Percentiles rank a stretch among this genome's conserved stretches.
phyloP scores from a whole-genome alignment of 2,329 filamentous ascomycete genomes.

The Fusarium tanahbumbuense region DNA sequence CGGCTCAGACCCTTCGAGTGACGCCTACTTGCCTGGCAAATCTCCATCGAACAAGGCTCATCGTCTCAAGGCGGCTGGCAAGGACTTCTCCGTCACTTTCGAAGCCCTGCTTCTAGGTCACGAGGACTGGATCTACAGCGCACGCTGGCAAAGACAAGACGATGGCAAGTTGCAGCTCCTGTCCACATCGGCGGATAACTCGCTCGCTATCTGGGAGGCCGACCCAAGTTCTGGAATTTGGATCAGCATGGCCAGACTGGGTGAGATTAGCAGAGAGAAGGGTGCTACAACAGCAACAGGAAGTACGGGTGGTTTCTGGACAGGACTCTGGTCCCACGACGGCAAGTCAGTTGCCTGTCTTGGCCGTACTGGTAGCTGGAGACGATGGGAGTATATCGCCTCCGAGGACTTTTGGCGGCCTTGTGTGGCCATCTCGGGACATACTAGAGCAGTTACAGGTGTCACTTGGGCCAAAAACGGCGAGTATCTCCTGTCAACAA shows the following conservation, averaged over 20 bases:
- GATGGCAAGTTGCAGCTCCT: constrained; percentile 75
- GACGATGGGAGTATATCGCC: constrained; percentile 78
- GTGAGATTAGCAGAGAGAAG: constrained; percentile 94
- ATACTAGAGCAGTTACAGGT: constrained; percentile 83
- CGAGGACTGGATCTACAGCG: constrained; percentile 98
- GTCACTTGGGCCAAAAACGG: constrained; percentile 87
- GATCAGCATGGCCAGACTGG: constrained; percentile 86
- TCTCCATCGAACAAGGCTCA: constrained; percentile 92
- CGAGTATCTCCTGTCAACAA: constrained; percentile 87
- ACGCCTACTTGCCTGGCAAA: constrained; percentile 72
- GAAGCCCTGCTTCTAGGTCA: constrained; percentile 94
- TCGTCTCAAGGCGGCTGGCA: constrained; percentile 70
- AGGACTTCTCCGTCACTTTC: constrained; percentile 85
- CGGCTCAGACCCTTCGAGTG: constrained; percentile 66
- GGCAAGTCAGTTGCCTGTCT: constrained; percentile 82
- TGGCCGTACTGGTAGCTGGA: constrained; percentile 93
- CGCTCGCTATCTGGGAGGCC: constrained; percentile 90
- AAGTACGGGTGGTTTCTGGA: constrained; percentile 96
- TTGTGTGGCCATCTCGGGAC: constrained; percentile 81
- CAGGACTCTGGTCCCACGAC: constrained; percentile 87
- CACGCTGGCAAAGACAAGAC: constrained; percentile 73
- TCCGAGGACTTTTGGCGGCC: constrained; percentile 78
- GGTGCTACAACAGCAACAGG: constrained; percentile 96
- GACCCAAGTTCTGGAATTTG: constrained; percentile 88
- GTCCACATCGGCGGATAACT: constrained; percentile 94